Evolutionary conservation across 2,329 filamentous ascomycete genomes (phyloP).

Genomic region (Hymenoscyphus salicellus): DNA sequence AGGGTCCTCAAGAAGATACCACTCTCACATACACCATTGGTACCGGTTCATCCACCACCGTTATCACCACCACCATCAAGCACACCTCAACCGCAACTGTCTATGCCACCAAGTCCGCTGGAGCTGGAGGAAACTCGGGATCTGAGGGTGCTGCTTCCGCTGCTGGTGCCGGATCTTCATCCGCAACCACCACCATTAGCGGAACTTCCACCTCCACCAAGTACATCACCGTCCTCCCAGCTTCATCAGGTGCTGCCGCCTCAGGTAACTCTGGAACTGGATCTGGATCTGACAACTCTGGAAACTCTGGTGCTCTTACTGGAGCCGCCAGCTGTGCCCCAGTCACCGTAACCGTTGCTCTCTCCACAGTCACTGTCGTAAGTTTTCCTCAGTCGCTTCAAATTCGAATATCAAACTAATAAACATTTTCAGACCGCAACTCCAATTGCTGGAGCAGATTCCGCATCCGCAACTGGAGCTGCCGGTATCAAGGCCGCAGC

Average conservation of each 20-base stretch:
- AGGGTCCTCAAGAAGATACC: slow-evolving; percentile 19
- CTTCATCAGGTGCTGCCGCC: slow-evolving; percentile 6
- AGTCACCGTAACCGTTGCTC: slow-evolving; percentile 33
- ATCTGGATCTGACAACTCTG: background rate
- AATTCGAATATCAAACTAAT: background rate
- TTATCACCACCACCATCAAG: slow-evolving; percentile 44
- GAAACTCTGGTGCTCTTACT: slow-evolving; percentile 8
- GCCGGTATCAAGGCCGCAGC: slow-evolving; percentile 9
- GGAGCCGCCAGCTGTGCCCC: slow-evolving; percentile 21
- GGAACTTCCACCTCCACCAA: slow-evolving; percentile 24
- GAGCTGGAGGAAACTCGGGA: background rate
- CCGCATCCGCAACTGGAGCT: slow-evolving; percentile 2
- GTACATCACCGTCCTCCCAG: slow-evolving; percentile 26
- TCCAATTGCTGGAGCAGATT: slow-evolving; percentile 7
- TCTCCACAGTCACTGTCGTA: slow-evolving; percentile 28
- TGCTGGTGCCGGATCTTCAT: background rate
- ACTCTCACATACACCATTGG: slow-evolving; percentile 43
- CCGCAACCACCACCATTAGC: slow-evolving; percentile 19
- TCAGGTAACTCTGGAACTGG: slow-evolving; percentile 11
- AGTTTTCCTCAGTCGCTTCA: slow-evolving; percentile 9
- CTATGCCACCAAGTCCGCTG: slow-evolving; percentile 25
- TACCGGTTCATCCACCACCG: slow-evolving; percentile 42
- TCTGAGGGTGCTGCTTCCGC: slow-evolving; percentile 6
- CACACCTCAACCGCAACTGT: slow-evolving; percentile 38
- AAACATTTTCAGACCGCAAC: background rate